Percentiles rank a stretch among this genome's conserved stretches.
Evolutionary conservation across 768 basidiomycete species (phyloP).

Genomic region (Sarcodon sp.): DNA sequence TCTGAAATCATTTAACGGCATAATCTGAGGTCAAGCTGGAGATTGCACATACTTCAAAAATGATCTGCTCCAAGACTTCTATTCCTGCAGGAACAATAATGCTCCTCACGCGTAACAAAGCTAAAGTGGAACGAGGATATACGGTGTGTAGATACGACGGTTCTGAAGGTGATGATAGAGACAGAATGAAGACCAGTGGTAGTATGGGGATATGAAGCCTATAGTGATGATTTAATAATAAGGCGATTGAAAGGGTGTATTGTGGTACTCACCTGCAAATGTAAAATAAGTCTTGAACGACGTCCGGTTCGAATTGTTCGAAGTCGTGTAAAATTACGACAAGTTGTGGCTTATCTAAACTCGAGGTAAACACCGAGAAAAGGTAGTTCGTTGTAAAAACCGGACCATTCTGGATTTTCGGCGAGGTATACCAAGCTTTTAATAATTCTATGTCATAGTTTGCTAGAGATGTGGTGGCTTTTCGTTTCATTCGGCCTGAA

Average conservation of each 20-base stretch:
- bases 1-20: slow-evolving; percentile 18
- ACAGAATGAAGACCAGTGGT: slow-evolving; percentile 54
- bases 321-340: slow-evolving; percentile 61
- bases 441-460: slow-evolving; percentile 51
- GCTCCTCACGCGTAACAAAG: slow-evolving; percentile 40
- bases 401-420: slow-evolving; percentile 21
- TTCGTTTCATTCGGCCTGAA: slow-evolving; percentile 21
- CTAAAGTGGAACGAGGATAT: slow-evolving; percentile 47
- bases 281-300: slow-evolving; percentile 59
- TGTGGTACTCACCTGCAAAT: slow-evolving; percentile 44
- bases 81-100: slow-evolving; percentile 36
- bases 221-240: neutral
- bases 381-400: neutral
- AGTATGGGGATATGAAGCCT: slow-evolving; percentile 42
- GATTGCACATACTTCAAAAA: slow-evolving; percentile 32
- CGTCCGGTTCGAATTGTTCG: slow-evolving; percentile 49
- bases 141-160: slow-evolving; percentile 40
- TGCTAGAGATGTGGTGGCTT: slow-evolving; percentile 37
- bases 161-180: slow-evolving; percentile 38
- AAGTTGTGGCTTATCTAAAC: slow-evolving; percentile 21
- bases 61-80: slow-evolving; percentile 35
- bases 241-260: no score
- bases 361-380: slow-evolving; percentile 3
- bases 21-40: neutral
- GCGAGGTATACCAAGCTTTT: slow-evolving; percentile 42